Evolutionary conservation across 2,329 filamentous ascomycete genomes (phyloP), one percentile per base, ranked within the genome.

Genomic region (Cordyceps cicadae): DNA sequence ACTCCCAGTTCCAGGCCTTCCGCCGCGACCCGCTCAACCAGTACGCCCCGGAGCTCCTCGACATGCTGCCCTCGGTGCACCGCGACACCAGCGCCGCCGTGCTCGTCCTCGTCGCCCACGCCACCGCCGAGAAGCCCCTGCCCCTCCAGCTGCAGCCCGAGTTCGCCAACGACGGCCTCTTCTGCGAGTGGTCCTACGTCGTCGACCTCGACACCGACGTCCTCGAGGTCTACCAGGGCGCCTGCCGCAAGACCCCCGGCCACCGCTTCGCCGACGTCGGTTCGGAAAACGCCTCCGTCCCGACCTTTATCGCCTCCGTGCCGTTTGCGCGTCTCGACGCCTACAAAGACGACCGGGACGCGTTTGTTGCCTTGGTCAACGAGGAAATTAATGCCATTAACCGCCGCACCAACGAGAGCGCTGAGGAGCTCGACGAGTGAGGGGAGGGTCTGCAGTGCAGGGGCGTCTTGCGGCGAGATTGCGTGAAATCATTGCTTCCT

Each of bases 111-210:
- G 34, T 37, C 26, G 59, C 59, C 9, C 29, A 39, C 15, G 59
- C 59, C 17, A 43, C 59, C 9, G 51, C 59, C 15, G 41, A 43
- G 12, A 19, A 24, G 3, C 51, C 14, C 17, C 41, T 60, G 34
- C 59, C 59, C 8, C 12, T 60, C n/a, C 3, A 12, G 5, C 51
- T 19, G 17, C 21, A 49, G 51, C 19, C 34, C 24, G 29, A 49
- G 34, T 60, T 60, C 37, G 59, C 59, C 29, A 60, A 60, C 45
- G 52, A 60, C n/a, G 19, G 26, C 17, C 45, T 60, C 5, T 39
- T 29, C 11, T 60, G 59, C 37, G 59, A 60, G 43, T 60, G 52
- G 51, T 43, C 59, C 8, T 60, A 60, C 52, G 59, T 60, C 9
- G 46, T 60, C 14, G 59, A 60, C 52, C 45, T 60, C 4, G 59